Percentiles rank a stretch among this genome's conserved stretches.
These are phyloP conservation scores for Pichia exigua DNA, from an alignment of 805 yeast species.

Conservation along the genomic window DNA sequence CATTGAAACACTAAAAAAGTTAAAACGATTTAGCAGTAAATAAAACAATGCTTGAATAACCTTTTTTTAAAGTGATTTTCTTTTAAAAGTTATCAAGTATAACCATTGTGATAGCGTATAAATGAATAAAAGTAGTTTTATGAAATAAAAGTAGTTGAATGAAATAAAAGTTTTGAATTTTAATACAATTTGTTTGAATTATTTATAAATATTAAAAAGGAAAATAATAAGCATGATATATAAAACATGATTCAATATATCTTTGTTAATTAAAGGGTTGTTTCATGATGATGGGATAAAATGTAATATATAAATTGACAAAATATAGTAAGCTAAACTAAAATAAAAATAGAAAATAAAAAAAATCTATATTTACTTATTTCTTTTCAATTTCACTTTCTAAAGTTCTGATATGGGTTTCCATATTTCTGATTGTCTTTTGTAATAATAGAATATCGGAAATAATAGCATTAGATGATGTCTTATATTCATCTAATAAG, in stretches of 20 bases:
- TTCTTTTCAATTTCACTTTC: slow-evolving; percentile 35
- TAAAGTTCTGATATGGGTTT: slow-evolving; percentile 33
- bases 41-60: too few species aligned
- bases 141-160: not conserved
- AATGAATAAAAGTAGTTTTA: not conserved
- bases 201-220: not conserved
- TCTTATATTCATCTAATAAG: slow-evolving; percentile 68
- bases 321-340: not conserved
- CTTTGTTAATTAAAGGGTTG: not conserved
- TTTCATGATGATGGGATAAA: not conserved
- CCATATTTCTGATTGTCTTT: slow-evolving; percentile 33
- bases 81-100: not conserved
- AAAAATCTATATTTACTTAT: slow-evolving; percentile 7
- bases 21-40: not conserved
- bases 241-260: not conserved
- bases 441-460: slow-evolving; percentile 69
- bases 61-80: too few species aligned
- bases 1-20: not conserved
- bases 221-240: not conserved
- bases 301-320: not conserved
- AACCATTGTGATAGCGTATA: not conserved
- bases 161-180: not conserved
- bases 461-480: slow-evolving; percentile 62
- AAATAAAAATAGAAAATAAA: not conserved
- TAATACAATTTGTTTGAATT: not conserved